phyloP scores from a whole-genome alignment of 2,329 filamentous ascomycete species.

The Oidium heveae region DNA sequence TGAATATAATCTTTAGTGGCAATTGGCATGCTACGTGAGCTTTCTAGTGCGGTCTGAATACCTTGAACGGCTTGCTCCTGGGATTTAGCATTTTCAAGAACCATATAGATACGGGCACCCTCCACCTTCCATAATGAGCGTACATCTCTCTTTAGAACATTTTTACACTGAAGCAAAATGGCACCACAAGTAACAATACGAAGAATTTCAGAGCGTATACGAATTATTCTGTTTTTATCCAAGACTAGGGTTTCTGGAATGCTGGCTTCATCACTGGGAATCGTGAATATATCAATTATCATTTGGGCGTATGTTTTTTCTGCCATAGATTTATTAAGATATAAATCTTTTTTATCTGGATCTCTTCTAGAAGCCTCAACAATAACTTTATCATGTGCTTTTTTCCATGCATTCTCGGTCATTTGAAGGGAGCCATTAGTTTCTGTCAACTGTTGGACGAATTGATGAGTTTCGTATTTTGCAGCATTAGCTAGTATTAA shows the following conservation, averaged over 20 bases:
- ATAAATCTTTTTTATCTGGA: constrained; percentile 37
- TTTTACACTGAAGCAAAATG: constrained; percentile 58
- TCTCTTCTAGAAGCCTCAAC: constrained; percentile 43
- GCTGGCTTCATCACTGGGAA: constrained; percentile 27
- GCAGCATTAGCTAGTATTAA: constrained; percentile 45
- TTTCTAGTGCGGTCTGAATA: constrained; percentile 35
- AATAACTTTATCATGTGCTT: constrained; percentile 35
- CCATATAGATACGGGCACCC: constrained; percentile 41
- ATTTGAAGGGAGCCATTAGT: constrained; percentile 25
- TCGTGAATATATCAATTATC: constrained; percentile 50
- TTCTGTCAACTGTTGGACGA: constrained; percentile 37
- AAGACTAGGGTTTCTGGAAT: constrained; percentile 52
- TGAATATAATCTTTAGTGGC: constrained; percentile 33
- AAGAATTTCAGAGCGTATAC: constrained; percentile 29
- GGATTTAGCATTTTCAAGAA: constrained; percentile 31
- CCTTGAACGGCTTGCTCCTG: constrained; percentile 27
- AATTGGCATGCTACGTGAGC: constrained; percentile 36
- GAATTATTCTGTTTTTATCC: constrained; percentile 36
- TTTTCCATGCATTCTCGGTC: constrained; percentile 41
- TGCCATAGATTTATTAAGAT: constrained; percentile 34
- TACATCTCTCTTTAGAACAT: constrained; percentile 57
- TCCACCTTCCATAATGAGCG: constrained; percentile 54
- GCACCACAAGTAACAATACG: constrained; percentile 49
- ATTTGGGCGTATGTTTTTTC: constrained; percentile 54
- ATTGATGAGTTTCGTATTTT: constrained; percentile 49